Evolutionary conservation across 805 yeast genomes (phyloP).

Genomic region (Zygosaccharomyces bailii): DNA sequence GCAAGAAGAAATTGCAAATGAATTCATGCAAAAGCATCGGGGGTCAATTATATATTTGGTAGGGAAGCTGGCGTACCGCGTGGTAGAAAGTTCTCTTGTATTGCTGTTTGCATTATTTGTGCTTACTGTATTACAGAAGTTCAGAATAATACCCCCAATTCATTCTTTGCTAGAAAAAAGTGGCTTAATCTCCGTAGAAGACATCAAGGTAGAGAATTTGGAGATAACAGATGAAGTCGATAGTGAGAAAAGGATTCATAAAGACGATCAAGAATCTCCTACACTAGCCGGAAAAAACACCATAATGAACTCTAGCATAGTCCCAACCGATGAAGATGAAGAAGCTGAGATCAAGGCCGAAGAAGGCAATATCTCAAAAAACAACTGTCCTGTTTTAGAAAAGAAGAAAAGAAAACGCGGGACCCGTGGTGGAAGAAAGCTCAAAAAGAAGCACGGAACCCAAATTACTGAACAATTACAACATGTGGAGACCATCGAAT

Average conservation of each 20-base stretch:
- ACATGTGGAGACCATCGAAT: constrained; percentile 15
- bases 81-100: constrained; percentile 42
- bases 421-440: constrained; percentile 73
- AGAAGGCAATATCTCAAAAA: not conserved
- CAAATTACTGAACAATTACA: constrained; percentile 8
- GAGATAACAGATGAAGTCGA: constrained; percentile 3
- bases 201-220: constrained; percentile 11
- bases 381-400: constrained; percentile 11
- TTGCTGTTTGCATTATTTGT: constrained; percentile 33
- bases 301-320: not conserved
- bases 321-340: constrained; percentile 13
- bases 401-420: constrained; percentile 73
- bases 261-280: not conserved
- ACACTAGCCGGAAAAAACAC: constrained; percentile 5
- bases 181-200: constrained; percentile 34
- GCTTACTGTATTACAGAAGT: constrained; percentile 30
- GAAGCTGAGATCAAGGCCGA: not conserved
- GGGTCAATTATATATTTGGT: constrained; percentile 18
- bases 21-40: constrained; percentile 18
- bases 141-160: constrained; percentile 36
- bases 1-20: constrained; percentile 28
- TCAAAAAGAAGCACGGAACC: constrained; percentile 33
- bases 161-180: constrained; percentile 32
- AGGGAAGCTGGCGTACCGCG: constrained; percentile 34
- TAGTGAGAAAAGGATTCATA: not conserved